Base-by-base conservation (phyloP, 2,329 filamentous ascomycete genomes). In the Sclerotinia borealis region DNA sequence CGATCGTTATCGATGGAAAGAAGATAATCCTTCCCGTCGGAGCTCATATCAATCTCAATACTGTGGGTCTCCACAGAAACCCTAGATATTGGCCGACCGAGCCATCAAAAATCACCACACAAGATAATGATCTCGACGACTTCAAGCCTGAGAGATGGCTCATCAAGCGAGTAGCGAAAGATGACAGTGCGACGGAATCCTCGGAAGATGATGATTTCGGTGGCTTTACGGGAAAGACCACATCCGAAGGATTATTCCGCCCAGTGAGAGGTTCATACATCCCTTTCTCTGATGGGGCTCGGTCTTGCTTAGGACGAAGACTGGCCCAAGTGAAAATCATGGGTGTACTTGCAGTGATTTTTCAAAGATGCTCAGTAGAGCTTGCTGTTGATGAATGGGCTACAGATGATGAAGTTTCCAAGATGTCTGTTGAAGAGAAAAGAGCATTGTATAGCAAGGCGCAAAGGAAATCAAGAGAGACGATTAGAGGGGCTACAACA, bases 51-150 rank as follows among this genome's bases (percentile, higher is more conserved):
- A 79, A 75, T 19, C 72, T 86, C 36, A 73, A 73, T 64, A 76
- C 78, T 4, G 71, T 78, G 7, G 77, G 75, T 45, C 71, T 76
- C 1, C 83, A 85, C 68, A 77, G 81, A 41, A 83, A 85, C 68
- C 83, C 83, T 3, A 80, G 78, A 61, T 81, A 82, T 69, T 86
- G 83, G 83, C 82, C 82, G 5, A 64, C 64, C 22, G 49, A 49
- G 17, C 64, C 58, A 11, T 48, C 73, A 90, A 49, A 13, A 84
- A 82, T 55, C 87, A 88, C 74, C 93, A 91, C 90, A 89, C 71
- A 70, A 69, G 58, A 69, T 69, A 75, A 66, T 37, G 64, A 68
- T 61, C 52, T 68, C 36, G 49, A 64, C 36, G 76, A 80, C 48
- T 86, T 85, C 72, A 76, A 79, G 49, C 83, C 84, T 0, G 81